These are phyloP conservation scores for Aspergillus hortae DNA, from an alignment of 2,329 filamentous ascomycete species.

Conservation along the genomic window DNA sequence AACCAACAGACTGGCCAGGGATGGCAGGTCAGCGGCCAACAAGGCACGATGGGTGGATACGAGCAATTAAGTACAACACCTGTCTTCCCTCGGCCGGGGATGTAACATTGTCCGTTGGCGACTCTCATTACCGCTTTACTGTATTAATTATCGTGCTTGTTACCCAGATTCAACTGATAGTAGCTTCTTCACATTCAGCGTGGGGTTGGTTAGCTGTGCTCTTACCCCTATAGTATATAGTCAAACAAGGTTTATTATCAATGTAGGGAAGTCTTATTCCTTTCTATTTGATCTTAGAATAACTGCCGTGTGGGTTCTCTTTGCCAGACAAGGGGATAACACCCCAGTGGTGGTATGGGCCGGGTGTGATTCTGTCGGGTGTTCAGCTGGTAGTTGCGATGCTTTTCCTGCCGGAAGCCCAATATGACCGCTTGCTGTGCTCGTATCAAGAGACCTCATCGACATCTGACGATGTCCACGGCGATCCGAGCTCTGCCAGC, in stretches of 20 bases:
- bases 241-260: too few relatives aligned
- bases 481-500: constrained; percentile 11
- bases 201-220: too few relatives aligned
- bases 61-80: constrained; percentile 75
- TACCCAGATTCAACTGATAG: too few relatives aligned
- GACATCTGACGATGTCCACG: not conserved
- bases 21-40: constrained; percentile 73
- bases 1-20: constrained; percentile 84
- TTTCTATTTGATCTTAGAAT: constrained; percentile 16
- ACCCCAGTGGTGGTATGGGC: constrained; percentile 42
- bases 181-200: too few relatives aligned
- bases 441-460: constrained; percentile 35
- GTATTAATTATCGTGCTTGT: not conserved
- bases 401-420: constrained; percentile 43
- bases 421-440: constrained; percentile 36
- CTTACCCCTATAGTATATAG: too few relatives aligned
- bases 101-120: constrained; percentile 14
- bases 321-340: constrained; percentile 40
- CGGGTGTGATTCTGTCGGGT: constrained; percentile 36
- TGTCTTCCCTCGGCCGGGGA: constrained; percentile 78
- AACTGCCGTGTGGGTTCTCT: constrained; percentile 36
- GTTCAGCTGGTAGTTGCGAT: constrained; percentile 34
- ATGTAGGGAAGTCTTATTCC: too few relatives aligned
- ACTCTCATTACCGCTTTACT: not conserved
- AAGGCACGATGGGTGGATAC: constrained; percentile 71